Percentiles rank a stretch among this genome's conserved stretches.
phyloP scores from a whole-genome alignment of 495 filamentous ascomycete species.

The Aspergillus affinis region DNA sequence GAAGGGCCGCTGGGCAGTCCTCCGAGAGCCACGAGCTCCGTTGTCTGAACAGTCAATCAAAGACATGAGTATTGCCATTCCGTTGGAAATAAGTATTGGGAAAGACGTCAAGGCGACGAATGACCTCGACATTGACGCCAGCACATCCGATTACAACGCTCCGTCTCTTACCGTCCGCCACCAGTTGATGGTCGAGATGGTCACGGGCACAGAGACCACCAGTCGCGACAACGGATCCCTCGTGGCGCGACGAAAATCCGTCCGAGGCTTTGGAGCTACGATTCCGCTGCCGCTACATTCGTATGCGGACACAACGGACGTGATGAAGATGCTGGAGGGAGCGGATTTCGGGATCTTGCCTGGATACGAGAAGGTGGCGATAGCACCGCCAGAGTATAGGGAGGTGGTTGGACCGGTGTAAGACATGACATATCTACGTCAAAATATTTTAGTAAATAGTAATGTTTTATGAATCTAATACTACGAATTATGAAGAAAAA shows the following conservation, averaged over 20 bases:
- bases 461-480: not conserved
- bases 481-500: not conserved
- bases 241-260: not conserved
- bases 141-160: not conserved
- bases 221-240: not conserved
- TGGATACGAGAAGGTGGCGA: not conserved
- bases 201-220: not conserved
- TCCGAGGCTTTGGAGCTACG: not conserved
- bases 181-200: not conserved
- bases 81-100: not conserved
- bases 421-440: too few species aligned
- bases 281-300: not conserved
- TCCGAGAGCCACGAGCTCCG: not conserved
- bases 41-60: not conserved
- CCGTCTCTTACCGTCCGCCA: not conserved
- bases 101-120: not conserved
- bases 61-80: not conserved
- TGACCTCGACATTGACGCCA: not conserved
- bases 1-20: not conserved
- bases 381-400: not conserved
- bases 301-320: not conserved
- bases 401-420: not conserved
- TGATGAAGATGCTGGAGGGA: not conserved
- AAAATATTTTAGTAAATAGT: not conserved
- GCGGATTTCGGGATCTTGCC: not conserved